phyloP scores from a whole-genome alignment of 495 filamentous ascomycete species.

The Aspergillus affinis region DNA sequence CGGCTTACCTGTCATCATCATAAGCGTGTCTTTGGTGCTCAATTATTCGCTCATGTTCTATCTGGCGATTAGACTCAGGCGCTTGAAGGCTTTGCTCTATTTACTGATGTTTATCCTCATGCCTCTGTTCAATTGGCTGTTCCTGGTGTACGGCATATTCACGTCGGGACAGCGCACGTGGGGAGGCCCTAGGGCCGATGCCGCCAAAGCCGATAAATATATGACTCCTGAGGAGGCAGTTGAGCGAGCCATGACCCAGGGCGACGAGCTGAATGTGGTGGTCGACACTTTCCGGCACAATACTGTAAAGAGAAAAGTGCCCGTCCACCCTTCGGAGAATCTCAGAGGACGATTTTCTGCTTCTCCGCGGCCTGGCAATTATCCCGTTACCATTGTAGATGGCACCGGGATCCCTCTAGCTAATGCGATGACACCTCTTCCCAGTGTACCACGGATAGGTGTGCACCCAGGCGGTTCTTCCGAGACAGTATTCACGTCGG shows the following conservation, averaged over 20 bases:
- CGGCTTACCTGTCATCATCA: constrained; percentile 89
- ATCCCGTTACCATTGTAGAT: constrained; percentile 38
- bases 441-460: constrained; percentile 47
- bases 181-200: constrained; percentile 94
- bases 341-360: constrained; percentile 62
- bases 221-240: constrained; percentile 84
- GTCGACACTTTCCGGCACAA: constrained; percentile 85
- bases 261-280: constrained; percentile 90
- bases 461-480: constrained; percentile 64
- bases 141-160: constrained; percentile 88
- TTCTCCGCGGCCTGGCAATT: constrained; percentile 51
- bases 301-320: constrained; percentile 54
- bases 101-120: constrained; percentile 95
- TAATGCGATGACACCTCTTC: constrained; percentile 43
- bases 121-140: constrained; percentile 98
- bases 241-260: constrained; percentile 71
- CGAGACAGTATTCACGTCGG: constrained; percentile 66
- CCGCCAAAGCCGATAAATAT: constrained; percentile 73
- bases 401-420: constrained; percentile 38
- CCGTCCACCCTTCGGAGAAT: constrained; percentile 69
- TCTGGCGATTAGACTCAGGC: constrained; percentile 81
- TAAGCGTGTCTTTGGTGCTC: constrained; percentile 89
- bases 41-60: constrained; percentile 98
- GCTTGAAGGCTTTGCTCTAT: constrained; percentile 93
- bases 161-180: constrained; percentile 95